Conservation (phyloP, 768 basidiomycete genomes). For the Mycena rosella region DNA sequence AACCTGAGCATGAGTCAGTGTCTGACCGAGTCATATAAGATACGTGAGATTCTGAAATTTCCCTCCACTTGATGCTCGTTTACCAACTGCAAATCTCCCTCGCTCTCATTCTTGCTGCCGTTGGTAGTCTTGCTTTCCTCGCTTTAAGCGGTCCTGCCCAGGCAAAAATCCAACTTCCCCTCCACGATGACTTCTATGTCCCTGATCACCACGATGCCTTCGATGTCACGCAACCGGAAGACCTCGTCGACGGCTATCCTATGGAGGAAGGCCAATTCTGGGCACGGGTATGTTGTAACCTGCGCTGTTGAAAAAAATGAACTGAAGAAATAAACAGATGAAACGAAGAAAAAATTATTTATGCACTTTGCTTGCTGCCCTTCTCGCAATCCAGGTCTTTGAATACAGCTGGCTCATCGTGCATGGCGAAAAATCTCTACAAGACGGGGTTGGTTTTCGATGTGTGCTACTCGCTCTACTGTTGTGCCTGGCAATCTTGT, state of each 20-base stretch:
- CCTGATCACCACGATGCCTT: slow-evolving; percentile 73
- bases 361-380: slow-evolving; percentile 56
- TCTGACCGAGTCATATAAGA: background rate
- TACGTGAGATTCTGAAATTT: background rate
- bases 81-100: slow-evolving; percentile 69
- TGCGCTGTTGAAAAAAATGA: background rate
- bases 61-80: slow-evolving; percentile 59
- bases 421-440: slow-evolving; percentile 44
- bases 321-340: slow-evolving; percentile 55
- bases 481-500: slow-evolving; percentile 61
- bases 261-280: slow-evolving; percentile 71
- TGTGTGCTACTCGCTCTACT: slow-evolving; percentile 70
- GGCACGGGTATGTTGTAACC: slow-evolving; percentile 54
- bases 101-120: slow-evolving; percentile 56
- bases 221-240: slow-evolving; percentile 75
- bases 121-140: slow-evolving; percentile 61
- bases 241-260: slow-evolving; percentile 74
- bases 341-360: slow-evolving; percentile 67
- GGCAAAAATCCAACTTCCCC: too few species aligned
- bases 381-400: slow-evolving; percentile 64
- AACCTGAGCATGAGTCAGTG: too few species aligned
- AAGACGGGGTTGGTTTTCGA: slow-evolving; percentile 59
- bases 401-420: slow-evolving; percentile 67
- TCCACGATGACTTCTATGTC: too few species aligned
- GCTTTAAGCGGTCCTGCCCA: slow-evolving; percentile 40